phyloP scores from a whole-genome alignment of 1,284 basidiomycete genomes.

The Cystobasidium sp. region DNA sequence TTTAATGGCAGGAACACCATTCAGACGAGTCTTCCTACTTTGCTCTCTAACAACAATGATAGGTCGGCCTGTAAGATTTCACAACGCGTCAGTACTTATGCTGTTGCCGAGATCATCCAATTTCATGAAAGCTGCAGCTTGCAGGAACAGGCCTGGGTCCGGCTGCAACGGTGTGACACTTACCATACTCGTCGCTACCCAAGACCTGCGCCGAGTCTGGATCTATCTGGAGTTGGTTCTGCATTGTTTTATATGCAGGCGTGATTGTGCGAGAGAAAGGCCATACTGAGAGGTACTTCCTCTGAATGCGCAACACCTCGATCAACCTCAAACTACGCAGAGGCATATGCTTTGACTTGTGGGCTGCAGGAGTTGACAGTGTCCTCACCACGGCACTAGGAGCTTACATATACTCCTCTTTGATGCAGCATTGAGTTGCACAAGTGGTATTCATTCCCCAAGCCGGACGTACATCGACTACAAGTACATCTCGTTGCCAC shows the following conservation, averaged over 20 bases:
- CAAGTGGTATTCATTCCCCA: no score
- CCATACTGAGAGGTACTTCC: background rate
- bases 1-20: slow-evolving; percentile 96
- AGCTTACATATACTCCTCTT: no score
- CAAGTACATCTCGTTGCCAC: no score
- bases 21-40: slow-evolving; percentile 88
- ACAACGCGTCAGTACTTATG: background rate
- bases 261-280: background rate
- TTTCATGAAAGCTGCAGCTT: background rate
- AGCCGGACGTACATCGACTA: no score
- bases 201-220: slow-evolving; percentile 35
- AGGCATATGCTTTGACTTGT: no score
- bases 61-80: slow-evolving; percentile 68
- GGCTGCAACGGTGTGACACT: background rate
- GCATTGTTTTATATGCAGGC: background rate
- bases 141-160: background rate
- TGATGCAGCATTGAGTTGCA: no score
- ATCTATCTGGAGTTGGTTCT: slow-evolving; percentile 32
- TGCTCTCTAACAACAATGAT: slow-evolving; percentile 93
- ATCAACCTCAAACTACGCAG: no score
- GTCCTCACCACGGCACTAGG: no score
- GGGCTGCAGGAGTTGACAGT: no score
- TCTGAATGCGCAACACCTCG: no score
- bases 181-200: slow-evolving; percentile 38
- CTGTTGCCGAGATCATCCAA: no score